Base-by-base conservation (phyloP, 176 grass and related monocot species). In the Oryza coarctata region DNA sequence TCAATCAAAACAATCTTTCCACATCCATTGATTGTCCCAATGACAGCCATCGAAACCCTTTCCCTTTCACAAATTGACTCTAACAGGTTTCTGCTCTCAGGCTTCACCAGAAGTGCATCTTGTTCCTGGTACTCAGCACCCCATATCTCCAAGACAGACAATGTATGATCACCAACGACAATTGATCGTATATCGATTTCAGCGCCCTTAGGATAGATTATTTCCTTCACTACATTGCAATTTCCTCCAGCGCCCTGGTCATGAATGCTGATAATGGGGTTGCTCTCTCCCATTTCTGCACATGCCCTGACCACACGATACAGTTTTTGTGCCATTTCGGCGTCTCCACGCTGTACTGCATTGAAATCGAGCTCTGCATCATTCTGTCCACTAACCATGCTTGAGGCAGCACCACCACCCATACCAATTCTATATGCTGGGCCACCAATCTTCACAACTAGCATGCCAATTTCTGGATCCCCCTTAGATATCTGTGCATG, bases 191-290 rank as follows among this genome's bases (percentile, higher is more conserved):
- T 91, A 68, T 95, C 92, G 68, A 98, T 98, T 90, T 95, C 88
- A 81, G 90, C 95, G 61, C 95, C 92, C 47, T 91, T 81, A 17
- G 95, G 95, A 70, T 95, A 95, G 32, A 95, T 95, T 55, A 95
- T 95, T 87, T 95, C 93, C 71, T 95, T 95, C 29, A 97, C 92
- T 27, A 97, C 92, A 82, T 94, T 97, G 70, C 92, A 97, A 41
- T 97, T 98, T 55, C 95, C 95, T 45, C 95, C 95, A n/a, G 92
- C 95, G 9, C 95, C 95, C 81, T 97, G 95, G 68, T 97, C 95
- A 86, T 97, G 95, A 84, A 97, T 97, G 75, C 92, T 97, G 67
- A 94, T 90, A 18, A 97, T 97, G 82, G 92, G 95, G 44, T 97
- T 97, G 17, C 58, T 80, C 28, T 91, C 86, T 81, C 95, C 95